These are phyloP conservation scores for Hyaloscypha variabilis DNA, from an alignment of 495 filamentous ascomycete genomes.

Conservation along the genomic window DNA sequence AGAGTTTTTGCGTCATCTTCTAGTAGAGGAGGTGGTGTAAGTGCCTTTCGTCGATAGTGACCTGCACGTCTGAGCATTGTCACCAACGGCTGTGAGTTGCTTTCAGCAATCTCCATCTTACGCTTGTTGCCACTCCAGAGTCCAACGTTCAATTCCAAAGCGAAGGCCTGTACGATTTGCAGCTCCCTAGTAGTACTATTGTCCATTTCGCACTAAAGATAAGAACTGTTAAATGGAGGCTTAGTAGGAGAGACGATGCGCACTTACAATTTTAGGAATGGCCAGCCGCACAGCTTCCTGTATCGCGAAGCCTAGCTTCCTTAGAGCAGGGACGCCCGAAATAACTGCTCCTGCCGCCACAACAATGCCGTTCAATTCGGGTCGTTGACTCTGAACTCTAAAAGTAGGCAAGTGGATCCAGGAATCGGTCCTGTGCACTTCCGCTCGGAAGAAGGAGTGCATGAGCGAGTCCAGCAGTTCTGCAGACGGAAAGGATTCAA, in stretches of 20 bases:
- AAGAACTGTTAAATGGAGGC: background rate
- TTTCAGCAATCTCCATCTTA: slow-evolving; percentile 69
- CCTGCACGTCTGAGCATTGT: slow-evolving; percentile 41
- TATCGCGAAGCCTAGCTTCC: slow-evolving; percentile 66
- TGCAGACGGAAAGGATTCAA: slow-evolving; percentile 61
- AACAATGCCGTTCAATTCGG: slow-evolving; percentile 57
- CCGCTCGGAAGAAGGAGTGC: slow-evolving; percentile 60
- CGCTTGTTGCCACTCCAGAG: slow-evolving; percentile 69
- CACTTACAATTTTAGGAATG: slow-evolving; percentile 40
- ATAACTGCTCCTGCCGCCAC: slow-evolving; percentile 58
- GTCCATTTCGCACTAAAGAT: slow-evolving; percentile 52
- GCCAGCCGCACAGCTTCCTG: slow-evolving; percentile 59
- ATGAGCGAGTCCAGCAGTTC: slow-evolving; percentile 62
- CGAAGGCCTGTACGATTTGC: slow-evolving; percentile 54
- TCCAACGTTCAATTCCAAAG: slow-evolving; percentile 58
- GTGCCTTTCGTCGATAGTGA: slow-evolving; percentile 19
- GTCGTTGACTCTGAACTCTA: slow-evolving; percentile 48
- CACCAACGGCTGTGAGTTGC: slow-evolving; percentile 51
- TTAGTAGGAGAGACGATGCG: background rate
- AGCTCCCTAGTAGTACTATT: slow-evolving; percentile 57
- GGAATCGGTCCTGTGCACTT: slow-evolving; percentile 49
- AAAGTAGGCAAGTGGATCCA: slow-evolving; percentile 65
- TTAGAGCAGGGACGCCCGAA: slow-evolving; percentile 54
- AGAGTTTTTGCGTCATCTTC: slow-evolving; percentile 38
- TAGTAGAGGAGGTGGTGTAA: background rate